Conservation (phyloP, 768 basidiomycete genomes). For the Nidula microcarpa region DNA sequence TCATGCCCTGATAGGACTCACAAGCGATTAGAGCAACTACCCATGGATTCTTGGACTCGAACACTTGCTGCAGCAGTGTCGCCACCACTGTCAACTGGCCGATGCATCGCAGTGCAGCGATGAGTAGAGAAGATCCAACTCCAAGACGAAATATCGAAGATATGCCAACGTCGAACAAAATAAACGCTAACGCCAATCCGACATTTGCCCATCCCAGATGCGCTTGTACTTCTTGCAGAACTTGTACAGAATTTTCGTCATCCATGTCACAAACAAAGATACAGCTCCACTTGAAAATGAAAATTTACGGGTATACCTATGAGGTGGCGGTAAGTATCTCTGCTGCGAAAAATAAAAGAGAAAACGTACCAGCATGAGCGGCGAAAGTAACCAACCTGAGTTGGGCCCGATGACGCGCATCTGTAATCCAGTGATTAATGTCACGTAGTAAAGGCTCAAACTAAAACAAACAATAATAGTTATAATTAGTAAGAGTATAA, state of each 20-base stretch:
- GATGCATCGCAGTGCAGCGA: constrained; percentile 71
- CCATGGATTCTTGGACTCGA: constrained; percentile 72
- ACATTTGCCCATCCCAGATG: constrained; percentile 71
- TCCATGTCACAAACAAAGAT: not conserved
- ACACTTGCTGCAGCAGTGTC: constrained; percentile 65
- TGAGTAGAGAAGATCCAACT: constrained; percentile 62
- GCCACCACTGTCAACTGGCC: constrained; percentile 77
- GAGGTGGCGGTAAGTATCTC: no score
- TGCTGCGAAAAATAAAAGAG: no score
- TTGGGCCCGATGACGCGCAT: no score
- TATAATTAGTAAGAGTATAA: no score
- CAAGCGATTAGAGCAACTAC: constrained; percentile 71
- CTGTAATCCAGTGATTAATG: no score
- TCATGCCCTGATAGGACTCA: constrained; percentile 30
- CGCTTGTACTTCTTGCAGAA: not conserved
- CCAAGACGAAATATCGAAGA: constrained; percentile 66
- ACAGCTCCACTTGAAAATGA: no score
- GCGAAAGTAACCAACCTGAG: no score
- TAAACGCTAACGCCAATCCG: constrained; percentile 68
- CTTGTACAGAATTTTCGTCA: not conserved
- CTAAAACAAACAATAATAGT: no score
- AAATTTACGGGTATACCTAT: not conserved
- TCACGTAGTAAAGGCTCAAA: no score
- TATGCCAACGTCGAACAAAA: constrained; percentile 66
- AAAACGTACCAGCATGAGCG: no score